Percentiles rank a stretch among this genome's conserved stretches.
phyloP scores from a whole-genome alignment of 225 moss, liverwort and hornwort species.

The Marchantia paleacea region DNA sequence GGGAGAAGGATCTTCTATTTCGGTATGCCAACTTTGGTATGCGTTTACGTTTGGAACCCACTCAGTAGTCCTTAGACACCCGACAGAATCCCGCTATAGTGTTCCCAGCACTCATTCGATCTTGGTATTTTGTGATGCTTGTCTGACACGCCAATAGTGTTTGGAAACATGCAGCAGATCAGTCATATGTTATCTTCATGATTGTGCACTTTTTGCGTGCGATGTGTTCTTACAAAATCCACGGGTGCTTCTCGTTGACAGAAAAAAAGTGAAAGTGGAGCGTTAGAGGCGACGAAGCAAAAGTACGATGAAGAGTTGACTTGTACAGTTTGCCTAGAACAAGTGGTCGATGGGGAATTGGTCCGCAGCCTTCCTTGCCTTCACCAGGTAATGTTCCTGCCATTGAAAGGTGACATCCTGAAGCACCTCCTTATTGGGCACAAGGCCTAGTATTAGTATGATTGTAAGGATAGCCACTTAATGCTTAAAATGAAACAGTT shows the following conservation, averaged over 20 bases:
- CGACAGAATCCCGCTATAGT: too few species aligned
- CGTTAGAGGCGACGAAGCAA: conserved; percentile 28
- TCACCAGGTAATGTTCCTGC: conserved; percentile 43
- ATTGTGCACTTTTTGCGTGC: not conserved
- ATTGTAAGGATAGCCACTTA: too few species aligned
- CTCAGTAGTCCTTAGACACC: too few species aligned
- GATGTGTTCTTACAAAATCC: not conserved
- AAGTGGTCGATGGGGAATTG: conserved; percentile 60
- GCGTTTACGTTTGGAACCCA: too few species aligned
- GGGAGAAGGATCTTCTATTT: too few species aligned
- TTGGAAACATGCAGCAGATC: not conserved
- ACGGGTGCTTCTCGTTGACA: not conserved
- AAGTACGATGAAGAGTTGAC: conserved; percentile 49
- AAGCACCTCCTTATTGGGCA: too few species aligned
- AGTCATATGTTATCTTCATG: not conserved
- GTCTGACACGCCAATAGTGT: not conserved
- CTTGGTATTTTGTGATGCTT: not conserved
- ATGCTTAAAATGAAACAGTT: too few species aligned
- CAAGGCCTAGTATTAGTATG: too few species aligned
- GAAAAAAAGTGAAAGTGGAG: conserved; percentile 30
- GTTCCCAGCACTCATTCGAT: not conserved
- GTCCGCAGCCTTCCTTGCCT: conserved; percentile 67
- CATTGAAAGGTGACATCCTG: too few species aligned
- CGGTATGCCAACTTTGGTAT: too few species aligned
- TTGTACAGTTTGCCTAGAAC: conserved; percentile 65